Percentiles rank a stretch among this genome's conserved stretches.
Evolutionary conservation across 1,139 yeast species (phyloP).

Genomic region (Geotrichum candidum): DNA sequence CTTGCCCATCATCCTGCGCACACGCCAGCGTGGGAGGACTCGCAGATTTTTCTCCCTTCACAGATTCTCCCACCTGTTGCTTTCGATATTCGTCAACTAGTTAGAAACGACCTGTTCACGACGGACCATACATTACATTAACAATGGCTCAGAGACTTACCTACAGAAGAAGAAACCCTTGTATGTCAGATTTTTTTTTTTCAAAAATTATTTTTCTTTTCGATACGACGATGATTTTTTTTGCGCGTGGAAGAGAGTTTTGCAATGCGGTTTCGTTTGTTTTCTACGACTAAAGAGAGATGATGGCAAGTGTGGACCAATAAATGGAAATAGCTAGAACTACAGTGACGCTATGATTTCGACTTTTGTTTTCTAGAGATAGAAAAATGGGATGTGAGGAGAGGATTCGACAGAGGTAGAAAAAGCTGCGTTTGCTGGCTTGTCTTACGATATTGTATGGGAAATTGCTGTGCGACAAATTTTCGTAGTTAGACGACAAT

Average conservation of each 20-base stretch:
- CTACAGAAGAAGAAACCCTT: constrained; percentile 20
- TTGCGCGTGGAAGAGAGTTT: no score
- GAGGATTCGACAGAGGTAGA: no score
- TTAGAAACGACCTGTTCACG: constrained; percentile 14
- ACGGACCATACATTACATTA: constrained; percentile 13
- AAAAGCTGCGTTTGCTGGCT: no score
- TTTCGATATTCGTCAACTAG: constrained; percentile 9
- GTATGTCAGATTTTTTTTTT: constrained; percentile 9
- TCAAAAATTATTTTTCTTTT: not conserved
- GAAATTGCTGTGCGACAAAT: no score
- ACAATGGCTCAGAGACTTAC: constrained; percentile 19
- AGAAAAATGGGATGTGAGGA: no score
- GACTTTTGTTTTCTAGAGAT: not conserved
- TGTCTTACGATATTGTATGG: no score
- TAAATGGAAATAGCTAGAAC: no score
- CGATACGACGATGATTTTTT: no score
- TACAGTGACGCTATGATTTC: not conserved
- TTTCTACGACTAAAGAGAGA: no score
- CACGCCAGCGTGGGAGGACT: not conserved
- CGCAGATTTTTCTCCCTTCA: constrained; percentile 3
- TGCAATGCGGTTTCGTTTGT: no score
- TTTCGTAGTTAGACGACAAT: no score
- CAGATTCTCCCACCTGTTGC: constrained; percentile 9
- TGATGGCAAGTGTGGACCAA: no score
- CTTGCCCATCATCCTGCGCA: constrained; percentile 1